A percentile compares a stretch with the other conserved stretches of the same genome.
phyloP scores from a whole-genome alignment of 768 basidiomycete genomes.

The Boletus bicolor region DNA sequence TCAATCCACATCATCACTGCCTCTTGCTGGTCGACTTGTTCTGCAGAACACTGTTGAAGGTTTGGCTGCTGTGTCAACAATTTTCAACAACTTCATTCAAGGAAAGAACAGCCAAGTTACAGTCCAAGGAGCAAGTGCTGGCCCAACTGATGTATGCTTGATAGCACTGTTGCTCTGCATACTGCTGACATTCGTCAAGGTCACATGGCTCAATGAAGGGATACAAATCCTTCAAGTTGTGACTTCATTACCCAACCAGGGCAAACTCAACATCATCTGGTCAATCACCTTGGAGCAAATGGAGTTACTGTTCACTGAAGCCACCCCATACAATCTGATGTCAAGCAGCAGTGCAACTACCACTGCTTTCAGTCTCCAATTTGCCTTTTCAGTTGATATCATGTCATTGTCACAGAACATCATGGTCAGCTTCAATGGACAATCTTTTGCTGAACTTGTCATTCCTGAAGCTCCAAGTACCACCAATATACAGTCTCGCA shows the following conservation, averaged over 20 bases:
- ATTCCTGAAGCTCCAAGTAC: conserved; percentile 54
- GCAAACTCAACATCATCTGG: conserved; percentile 59
- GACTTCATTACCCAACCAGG: conserved; percentile 61
- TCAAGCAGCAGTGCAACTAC: conserved; percentile 59
- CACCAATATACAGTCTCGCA: conserved; percentile 60
- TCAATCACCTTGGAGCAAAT: conserved; percentile 60
- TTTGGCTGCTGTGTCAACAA: conserved; percentile 53
- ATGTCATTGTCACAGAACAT: conserved; percentile 58
- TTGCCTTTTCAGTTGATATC: conserved; percentile 68
- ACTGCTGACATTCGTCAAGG: conserved; percentile 35
- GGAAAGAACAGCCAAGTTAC: conserved; percentile 58
- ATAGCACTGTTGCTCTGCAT: not conserved
- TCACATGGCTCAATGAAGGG: conserved; percentile 69
- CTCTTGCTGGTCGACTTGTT: conserved; percentile 60
- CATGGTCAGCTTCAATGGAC: conserved; percentile 47
- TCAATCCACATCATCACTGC: conserved; percentile 46
- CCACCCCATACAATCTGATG: conserved; percentile 54
- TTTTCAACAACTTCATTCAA: conserved; percentile 73
- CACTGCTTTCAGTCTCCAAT: conserved; percentile 65
- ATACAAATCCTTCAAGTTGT: conserved; percentile 60
- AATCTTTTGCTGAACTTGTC: conserved; percentile 55
- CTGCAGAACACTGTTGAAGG: conserved; percentile 54
- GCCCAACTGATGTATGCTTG: conserved; percentile 48
- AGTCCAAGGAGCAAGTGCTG: conserved; percentile 59
- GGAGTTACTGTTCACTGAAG: conserved; percentile 53